A percentile compares a stretch with the other conserved stretches of the same genome.
Evolutionary conservation across 495 filamentous ascomycete genomes (phyloP).

Genomic region (Daldinia concentrica): DNA sequence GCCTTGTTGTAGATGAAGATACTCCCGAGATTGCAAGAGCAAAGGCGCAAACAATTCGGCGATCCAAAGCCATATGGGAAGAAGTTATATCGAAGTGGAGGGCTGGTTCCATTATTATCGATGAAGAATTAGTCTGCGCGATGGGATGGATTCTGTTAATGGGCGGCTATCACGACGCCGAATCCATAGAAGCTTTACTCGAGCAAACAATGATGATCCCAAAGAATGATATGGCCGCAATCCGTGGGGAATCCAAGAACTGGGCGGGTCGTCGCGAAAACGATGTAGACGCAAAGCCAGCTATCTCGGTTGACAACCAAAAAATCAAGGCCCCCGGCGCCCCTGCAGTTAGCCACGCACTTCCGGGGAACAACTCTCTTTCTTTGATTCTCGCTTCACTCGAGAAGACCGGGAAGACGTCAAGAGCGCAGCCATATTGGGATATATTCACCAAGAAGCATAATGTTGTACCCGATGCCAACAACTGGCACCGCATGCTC

Average conservation of each 20-base stretch:
- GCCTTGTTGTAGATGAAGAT: slow-evolving; percentile 34
- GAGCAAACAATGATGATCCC: slow-evolving; percentile 81
- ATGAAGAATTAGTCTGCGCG: slow-evolving; percentile 75
- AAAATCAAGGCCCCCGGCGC: slow-evolving; percentile 11
- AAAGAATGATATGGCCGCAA: slow-evolving; percentile 48
- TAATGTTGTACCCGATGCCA: slow-evolving; percentile 71
- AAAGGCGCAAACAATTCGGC: slow-evolving; percentile 53
- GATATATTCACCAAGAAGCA: slow-evolving; percentile 66
- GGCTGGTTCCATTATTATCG: slow-evolving; percentile 70
- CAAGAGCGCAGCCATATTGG: slow-evolving; percentile 74
- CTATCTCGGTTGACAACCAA: not conserved
- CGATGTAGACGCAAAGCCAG: not conserved
- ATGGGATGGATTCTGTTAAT: slow-evolving; percentile 79
- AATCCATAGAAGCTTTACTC: slow-evolving; percentile 75
- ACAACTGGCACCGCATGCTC: slow-evolving; percentile 73
- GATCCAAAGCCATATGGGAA: slow-evolving; percentile 78
- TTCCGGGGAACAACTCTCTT: slow-evolving; percentile 72
- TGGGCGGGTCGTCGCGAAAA: not conserved
- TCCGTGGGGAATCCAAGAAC: slow-evolving; percentile 4
- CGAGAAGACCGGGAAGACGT: slow-evolving; percentile 57
- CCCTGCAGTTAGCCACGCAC: slow-evolving; percentile 51
- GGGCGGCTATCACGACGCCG: slow-evolving; percentile 63
- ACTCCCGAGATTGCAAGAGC: slow-evolving; percentile 49
- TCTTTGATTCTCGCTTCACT: slow-evolving; percentile 73
- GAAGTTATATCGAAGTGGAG: slow-evolving; percentile 79